Evolutionary conservation across 805 yeast genomes (phyloP).

Genomic region (Danielozyma ontarioensis): DNA sequence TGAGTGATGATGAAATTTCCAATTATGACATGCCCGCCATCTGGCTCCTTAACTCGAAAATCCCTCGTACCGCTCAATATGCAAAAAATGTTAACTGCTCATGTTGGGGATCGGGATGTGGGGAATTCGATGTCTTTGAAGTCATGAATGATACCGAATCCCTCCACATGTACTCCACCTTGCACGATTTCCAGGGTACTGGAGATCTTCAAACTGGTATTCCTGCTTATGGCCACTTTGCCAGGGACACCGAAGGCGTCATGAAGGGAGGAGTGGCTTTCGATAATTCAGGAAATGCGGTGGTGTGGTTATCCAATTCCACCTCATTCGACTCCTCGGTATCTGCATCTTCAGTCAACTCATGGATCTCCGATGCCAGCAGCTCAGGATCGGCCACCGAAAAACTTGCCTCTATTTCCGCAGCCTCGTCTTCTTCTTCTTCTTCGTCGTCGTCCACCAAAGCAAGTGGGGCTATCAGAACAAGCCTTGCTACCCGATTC

Average conservation of each 20-base stretch:
- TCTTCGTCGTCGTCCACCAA: conserved; percentile 15
- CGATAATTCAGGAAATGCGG: conserved; percentile 53
- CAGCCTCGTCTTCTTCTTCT: conserved; percentile 10
- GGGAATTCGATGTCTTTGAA: conserved; percentile 75
- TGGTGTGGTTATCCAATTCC: conserved; percentile 55
- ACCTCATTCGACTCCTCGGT: conserved; percentile 47
- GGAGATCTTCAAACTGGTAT: conserved; percentile 59
- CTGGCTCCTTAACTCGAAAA: conserved; percentile 69
- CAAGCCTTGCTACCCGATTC: too few species aligned
- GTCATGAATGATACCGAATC: conserved; percentile 60
- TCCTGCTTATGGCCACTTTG: conserved; percentile 49
- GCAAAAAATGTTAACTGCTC: conserved; percentile 59
- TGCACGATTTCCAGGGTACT: conserved; percentile 75
- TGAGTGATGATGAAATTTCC: conserved; percentile 15
- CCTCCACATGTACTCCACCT: conserved; percentile 54
- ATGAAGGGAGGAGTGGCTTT: conserved; percentile 74
- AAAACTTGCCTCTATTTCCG: conserved; percentile 23
- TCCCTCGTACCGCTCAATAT: conserved; percentile 73
- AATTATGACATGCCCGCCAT: conserved; percentile 68
- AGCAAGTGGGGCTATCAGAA: conserved; percentile 14
- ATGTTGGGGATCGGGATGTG: conserved; percentile 75
- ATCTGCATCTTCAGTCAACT: conserved; percentile 35
- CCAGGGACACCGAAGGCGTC: conserved; percentile 44
- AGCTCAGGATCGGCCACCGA: conserved; percentile 23
- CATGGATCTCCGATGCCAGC: conserved; percentile 42